A percentile compares a stretch with the other conserved stretches of the same genome.
Evolutionary conservation across 495 filamentous ascomycete species (phyloP).

Genomic region (Schizothecium vesticola): DNA sequence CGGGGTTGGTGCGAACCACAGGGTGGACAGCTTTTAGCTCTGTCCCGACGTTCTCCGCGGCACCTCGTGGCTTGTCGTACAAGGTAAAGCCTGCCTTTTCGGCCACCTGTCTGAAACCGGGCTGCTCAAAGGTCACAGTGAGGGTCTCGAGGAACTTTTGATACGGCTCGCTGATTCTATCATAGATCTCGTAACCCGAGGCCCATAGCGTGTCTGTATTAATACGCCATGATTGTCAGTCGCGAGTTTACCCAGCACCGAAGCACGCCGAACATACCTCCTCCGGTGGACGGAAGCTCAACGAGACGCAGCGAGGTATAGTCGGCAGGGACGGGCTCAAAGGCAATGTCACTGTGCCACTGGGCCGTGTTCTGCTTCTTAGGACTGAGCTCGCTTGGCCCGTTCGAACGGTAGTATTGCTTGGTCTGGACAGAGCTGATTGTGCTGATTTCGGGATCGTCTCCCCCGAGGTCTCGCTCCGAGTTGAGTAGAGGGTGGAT

Average conservation of each 20-base stretch:
- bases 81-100: slow-evolving; percentile 49
- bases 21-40: slow-evolving; percentile 60
- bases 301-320: slow-evolving; percentile 57
- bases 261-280: slow-evolving; percentile 42
- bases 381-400: slow-evolving; percentile 17
- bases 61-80: slow-evolving; percentile 53
- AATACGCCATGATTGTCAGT: not conserved
- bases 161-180: slow-evolving; percentile 59
- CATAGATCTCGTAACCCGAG: slow-evolving; percentile 69
- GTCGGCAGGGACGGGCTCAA: slow-evolving; percentile 59
- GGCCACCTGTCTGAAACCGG: slow-evolving; percentile 51
- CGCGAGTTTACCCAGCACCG: not conserved
- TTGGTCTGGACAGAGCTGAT: slow-evolving; percentile 57
- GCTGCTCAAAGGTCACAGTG: slow-evolving; percentile 59
- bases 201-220: slow-evolving; percentile 51
- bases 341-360: slow-evolving; percentile 64
- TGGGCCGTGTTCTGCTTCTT: slow-evolving; percentile 36
- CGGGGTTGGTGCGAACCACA: slow-evolving; percentile 69
- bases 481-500: slow-evolving; percentile 66
- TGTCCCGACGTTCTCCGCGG: slow-evolving; percentile 58
- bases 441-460: slow-evolving; percentile 67
- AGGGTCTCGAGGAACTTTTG: slow-evolving; percentile 63
- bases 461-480: slow-evolving; percentile 51
- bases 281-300: slow-evolving; percentile 59
- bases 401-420: slow-evolving; percentile 43